Conservation (phyloP, 2,329 filamentous ascomycete species). For the Endothia cerciana region DNA sequence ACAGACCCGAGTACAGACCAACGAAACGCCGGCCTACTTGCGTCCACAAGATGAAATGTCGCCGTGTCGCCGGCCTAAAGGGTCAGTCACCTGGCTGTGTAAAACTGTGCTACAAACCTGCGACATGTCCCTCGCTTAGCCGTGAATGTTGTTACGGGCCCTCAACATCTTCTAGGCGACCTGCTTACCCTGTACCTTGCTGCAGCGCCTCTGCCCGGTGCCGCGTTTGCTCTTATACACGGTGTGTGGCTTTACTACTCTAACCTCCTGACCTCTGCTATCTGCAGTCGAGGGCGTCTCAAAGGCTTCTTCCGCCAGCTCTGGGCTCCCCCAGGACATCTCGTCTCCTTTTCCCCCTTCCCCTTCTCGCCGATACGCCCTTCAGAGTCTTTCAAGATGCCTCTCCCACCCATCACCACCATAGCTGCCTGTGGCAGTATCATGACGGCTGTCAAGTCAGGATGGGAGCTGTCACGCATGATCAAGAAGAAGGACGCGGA, state of each 20-base stretch:
- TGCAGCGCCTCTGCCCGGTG: background rate
- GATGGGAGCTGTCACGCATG: conserved; percentile 38
- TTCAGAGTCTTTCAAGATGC: conserved; percentile 29
- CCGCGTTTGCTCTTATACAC: conserved; percentile 23
- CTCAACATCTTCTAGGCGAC: background rate
- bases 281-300: conserved; percentile 10
- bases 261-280: background rate
- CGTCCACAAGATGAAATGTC: background rate
- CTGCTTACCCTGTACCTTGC: background rate
- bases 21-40: conserved; percentile 7
- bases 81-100: conserved; percentile 1
- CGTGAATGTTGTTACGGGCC: background rate
- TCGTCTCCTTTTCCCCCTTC: background rate
- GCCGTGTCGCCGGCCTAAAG: background rate
- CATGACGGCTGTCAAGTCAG: conserved; percentile 37
- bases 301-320: background rate
- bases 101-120: conserved; percentile 5
- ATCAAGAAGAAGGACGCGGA: conserved; percentile 35
- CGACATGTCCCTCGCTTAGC: background rate
- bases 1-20: conserved; percentile 4
- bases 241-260: conserved; percentile 3
- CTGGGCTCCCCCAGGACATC: background rate
- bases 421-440: conserved; percentile 37
- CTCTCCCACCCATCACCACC: conserved; percentile 34
- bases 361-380: background rate